phyloP scores from a whole-genome alignment of 2,329 filamentous ascomycete genomes.

The Akanthomyces uredinophilus region DNA sequence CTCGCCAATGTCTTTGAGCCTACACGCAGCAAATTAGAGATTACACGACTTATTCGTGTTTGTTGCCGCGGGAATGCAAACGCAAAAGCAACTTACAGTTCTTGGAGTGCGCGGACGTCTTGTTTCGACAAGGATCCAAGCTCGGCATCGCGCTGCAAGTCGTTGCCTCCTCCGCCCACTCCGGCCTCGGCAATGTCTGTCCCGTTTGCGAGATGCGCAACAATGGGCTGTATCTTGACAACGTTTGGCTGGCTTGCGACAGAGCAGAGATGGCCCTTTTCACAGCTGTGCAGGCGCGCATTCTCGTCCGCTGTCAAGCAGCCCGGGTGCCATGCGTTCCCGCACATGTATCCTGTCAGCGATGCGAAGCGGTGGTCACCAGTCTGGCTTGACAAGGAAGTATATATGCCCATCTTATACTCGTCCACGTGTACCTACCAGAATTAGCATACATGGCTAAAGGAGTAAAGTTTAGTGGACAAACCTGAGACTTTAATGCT shows the following conservation, averaged over 20 bases:
- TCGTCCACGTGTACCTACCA: conserved; percentile 70
- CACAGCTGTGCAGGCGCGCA: conserved; percentile 78
- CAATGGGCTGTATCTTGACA: conserved; percentile 74
- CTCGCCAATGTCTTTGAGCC: background rate
- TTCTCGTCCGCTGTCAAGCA: conserved; percentile 62
- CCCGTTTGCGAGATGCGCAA: conserved; percentile 58
- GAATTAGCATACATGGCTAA: background rate
- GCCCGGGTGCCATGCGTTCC: conserved; percentile 64
- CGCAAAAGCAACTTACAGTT: conserved; percentile 28
- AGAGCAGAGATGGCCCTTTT: conserved; percentile 61
- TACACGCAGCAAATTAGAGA: background rate
- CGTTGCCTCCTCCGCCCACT: conserved; percentile 72
- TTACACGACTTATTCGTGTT: background rate
- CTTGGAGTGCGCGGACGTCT: conserved; percentile 46
- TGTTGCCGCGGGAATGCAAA: background rate
- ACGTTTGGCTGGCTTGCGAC: conserved; percentile 44
- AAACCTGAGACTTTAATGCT: conserved; percentile 58
- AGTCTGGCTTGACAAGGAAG: conserved; percentile 46
- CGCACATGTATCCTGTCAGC: conserved; percentile 68
- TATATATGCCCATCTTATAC: conserved; percentile 73
- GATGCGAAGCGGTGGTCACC: conserved; percentile 44
- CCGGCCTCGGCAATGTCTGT: conserved; percentile 66
- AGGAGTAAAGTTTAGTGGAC: background rate
- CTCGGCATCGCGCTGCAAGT: conserved; percentile 64
- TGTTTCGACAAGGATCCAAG: conserved; percentile 54